Percentiles rank a stretch among this genome's conserved stretches.
Conservation (phyloP, 2,329 filamentous ascomycete genomes). For the Exophiala aquamarina region DNA sequence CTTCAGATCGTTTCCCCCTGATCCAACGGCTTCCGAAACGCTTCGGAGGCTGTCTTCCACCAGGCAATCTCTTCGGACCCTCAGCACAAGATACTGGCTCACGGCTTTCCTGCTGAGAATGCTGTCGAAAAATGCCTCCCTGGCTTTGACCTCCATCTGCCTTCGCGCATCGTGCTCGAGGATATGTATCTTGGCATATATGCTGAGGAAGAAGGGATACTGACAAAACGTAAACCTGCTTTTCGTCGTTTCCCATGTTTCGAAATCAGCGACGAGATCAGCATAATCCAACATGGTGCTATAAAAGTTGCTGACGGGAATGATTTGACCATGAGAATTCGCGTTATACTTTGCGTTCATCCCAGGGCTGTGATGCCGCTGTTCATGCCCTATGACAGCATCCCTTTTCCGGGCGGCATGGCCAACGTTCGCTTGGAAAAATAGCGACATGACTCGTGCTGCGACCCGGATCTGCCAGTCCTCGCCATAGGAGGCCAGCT, state of each 20-base stretch:
- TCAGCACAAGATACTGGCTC: conserved; percentile 75
- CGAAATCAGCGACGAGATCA: conserved; percentile 83
- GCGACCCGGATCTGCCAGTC: conserved; percentile 89
- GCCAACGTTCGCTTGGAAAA: conserved; percentile 78
- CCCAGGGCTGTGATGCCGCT: conserved; percentile 38
- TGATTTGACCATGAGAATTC: conserved; percentile 60
- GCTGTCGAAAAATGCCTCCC: conserved; percentile 88
- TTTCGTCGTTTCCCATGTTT: conserved; percentile 76
- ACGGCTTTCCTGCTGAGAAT: conserved; percentile 73
- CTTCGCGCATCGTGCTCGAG: conserved; percentile 83
- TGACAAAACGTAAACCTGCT: conserved; percentile 85
- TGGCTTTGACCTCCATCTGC: conserved; percentile 85
- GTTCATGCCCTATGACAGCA: conserved; percentile 27
- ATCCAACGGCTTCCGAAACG: conserved; percentile 81
- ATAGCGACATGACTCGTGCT: conserved; percentile 73
- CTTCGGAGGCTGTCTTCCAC: conserved; percentile 64
- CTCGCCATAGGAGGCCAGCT: conserved; percentile 65
- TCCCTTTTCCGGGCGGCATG: conserved; percentile 41
- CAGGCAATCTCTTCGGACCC: conserved; percentile 73
- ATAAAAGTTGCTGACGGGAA: conserved; percentile 84
- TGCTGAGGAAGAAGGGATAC: conserved; percentile 87
- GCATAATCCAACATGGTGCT: conserved; percentile 81
- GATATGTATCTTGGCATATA: conserved; percentile 89
- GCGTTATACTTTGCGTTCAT: conserved; percentile 44
- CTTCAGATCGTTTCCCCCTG: conserved; percentile 80